Evolutionary conservation across 2,329 filamentous ascomycete species (phyloP).

Genomic region (Hymenotorrendiella dingleyae): DNA sequence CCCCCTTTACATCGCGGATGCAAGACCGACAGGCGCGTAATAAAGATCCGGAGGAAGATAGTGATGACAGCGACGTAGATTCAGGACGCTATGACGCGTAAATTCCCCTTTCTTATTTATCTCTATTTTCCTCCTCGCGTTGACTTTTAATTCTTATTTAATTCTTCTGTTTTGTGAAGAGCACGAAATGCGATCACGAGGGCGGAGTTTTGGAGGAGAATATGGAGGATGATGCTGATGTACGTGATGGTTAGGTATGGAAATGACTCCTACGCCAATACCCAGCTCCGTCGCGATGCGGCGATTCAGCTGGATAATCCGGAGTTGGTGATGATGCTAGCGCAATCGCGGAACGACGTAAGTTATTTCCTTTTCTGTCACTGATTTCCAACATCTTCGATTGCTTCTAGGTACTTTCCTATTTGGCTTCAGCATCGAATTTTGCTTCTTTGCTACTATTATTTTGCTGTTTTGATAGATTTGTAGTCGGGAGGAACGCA

Average conservation of each 20-base stretch:
- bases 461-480: too few species aligned
- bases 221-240: too few species aligned
- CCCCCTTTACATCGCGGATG: slow-evolving; percentile 42
- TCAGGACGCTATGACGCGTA: slow-evolving; percentile 18
- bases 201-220: too few species aligned
- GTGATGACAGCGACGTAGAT: slow-evolving; percentile 23
- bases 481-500: too few species aligned
- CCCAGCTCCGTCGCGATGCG: slow-evolving; percentile 39
- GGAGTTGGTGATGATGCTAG: slow-evolving; percentile 54
- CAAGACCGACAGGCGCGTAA: slow-evolving; percentile 54
- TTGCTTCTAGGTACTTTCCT: too few species aligned
- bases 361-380: slow-evolving; percentile 25
- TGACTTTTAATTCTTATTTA: too few species aligned
- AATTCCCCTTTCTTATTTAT: background rate
- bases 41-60: slow-evolving; percentile 44
- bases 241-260: slow-evolving; percentile 22
- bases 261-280: slow-evolving; percentile 20
- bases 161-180: too few species aligned
- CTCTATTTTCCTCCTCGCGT: background rate
- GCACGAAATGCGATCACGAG: too few species aligned
- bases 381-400: too few species aligned
- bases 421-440: too few species aligned
- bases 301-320: slow-evolving; percentile 49
- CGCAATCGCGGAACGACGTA: slow-evolving; percentile 49
- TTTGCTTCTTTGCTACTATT: too few species aligned